A percentile compares a stretch with the other conserved stretches of the same genome.
Conservation (phyloP, 257 asterid genomes). For the Penstemon barbatus region DNA sequence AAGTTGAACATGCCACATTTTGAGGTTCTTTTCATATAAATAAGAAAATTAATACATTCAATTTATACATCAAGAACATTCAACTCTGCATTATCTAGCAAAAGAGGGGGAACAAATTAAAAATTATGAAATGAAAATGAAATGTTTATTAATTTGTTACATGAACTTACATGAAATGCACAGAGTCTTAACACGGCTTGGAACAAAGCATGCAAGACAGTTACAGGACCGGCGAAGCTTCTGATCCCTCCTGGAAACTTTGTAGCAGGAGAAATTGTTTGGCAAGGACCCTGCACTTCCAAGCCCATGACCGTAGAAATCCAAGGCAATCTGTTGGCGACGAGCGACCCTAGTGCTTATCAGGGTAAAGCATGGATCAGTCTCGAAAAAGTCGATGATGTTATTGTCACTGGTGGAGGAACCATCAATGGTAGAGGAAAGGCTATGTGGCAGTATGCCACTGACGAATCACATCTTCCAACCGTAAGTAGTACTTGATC, state of each 20-base stretch:
- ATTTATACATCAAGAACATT: too few relatives aligned
- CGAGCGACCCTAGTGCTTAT: constrained; percentile 45
- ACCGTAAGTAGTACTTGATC: constrained; percentile 45
- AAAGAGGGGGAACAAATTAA: too few relatives aligned
- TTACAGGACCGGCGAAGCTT: constrained; percentile 39
- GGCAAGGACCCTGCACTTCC: constrained; percentile 60
- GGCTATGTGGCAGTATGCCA: constrained; percentile 35
- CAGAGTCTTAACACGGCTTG: constrained; percentile 43
- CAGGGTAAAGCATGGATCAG: constrained; percentile 45
- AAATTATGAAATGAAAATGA: too few relatives aligned
- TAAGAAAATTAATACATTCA: too few relatives aligned
- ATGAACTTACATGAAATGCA: too few relatives aligned
- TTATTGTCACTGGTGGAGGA: constrained; percentile 60
- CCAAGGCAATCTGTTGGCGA: constrained; percentile 49
- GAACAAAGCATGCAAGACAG: constrained; percentile 58
- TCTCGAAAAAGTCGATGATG: constrained; percentile 35
- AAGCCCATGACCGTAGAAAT: constrained; percentile 50
- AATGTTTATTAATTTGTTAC: not conserved
- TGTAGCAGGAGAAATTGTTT: constrained; percentile 44
- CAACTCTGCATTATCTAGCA: too few relatives aligned
- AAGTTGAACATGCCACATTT: too few relatives aligned
- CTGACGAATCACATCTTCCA: constrained; percentile 34
- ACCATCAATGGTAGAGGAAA: constrained; percentile 62
- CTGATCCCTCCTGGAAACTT: constrained; percentile 53
- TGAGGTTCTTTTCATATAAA: too few relatives aligned